Conservation (phyloP, 129 eudicot genomes). For the Arctium minus region DNA sequence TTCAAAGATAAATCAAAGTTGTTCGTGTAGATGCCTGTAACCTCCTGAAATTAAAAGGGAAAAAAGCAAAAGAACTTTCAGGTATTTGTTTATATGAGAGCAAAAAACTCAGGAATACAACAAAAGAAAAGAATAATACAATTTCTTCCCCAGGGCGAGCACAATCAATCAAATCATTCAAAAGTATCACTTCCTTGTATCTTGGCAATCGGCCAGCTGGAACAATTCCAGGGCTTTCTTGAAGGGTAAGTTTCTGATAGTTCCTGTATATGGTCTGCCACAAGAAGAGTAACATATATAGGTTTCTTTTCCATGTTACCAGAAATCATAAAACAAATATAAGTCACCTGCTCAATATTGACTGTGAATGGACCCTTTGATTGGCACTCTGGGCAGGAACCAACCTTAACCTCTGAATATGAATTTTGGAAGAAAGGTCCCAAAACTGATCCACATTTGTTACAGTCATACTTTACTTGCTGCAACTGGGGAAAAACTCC, state of each 20-base stretch:
- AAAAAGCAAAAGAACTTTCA: neutral
- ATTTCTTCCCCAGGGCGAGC: constrained; percentile 99
- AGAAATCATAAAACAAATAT: neutral
- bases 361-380: constrained; percentile 98
- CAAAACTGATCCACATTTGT: constrained; percentile 80
- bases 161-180: constrained; percentile 95
- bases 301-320: neutral
- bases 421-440: constrained; percentile 98
- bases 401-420: constrained; percentile 94
- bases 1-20: constrained; percentile 89
- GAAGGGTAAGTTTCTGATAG: constrained; percentile 93
- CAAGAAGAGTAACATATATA: neutral
- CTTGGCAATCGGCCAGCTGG: constrained; percentile 98
- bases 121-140: constrained; percentile 36
- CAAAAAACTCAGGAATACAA: neutral
- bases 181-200: constrained; percentile 92
- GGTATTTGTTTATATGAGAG: neutral
- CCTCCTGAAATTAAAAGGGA: constrained; percentile 55
- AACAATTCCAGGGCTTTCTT: constrained; percentile 98
- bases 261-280: constrained; percentile 87
- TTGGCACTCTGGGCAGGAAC: constrained; percentile 98
- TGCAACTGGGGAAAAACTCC: constrained; percentile 99
- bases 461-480: constrained; percentile 95
- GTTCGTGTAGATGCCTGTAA: constrained; percentile 92
- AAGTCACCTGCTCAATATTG: constrained; percentile 83